Evolutionary conservation across 2,329 filamentous ascomycete species (phyloP).

Genomic region (Chaetomium sp.): DNA sequence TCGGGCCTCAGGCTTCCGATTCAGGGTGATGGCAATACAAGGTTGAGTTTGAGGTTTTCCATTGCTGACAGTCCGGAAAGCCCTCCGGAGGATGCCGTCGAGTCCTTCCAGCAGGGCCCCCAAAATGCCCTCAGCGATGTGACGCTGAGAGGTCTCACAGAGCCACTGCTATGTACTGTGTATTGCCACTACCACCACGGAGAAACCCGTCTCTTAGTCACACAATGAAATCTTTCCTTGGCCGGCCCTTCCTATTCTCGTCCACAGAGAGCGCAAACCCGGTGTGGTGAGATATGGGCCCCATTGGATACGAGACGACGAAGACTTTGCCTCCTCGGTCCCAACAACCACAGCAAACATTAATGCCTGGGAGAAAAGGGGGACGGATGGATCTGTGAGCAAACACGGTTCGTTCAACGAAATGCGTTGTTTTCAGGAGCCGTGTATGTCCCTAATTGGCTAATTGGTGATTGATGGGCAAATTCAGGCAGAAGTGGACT

Average conservation of each 20-base stretch:
- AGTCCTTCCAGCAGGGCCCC: not conserved
- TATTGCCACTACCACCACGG: not conserved
- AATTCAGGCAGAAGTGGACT: slow-evolving; percentile 12
- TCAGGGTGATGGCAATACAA: slow-evolving; percentile 12
- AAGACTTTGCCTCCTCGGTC: not conserved
- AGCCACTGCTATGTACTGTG: not conserved
- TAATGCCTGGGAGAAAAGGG: not conserved
- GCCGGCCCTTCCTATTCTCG: not conserved
- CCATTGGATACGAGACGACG: too few species aligned
- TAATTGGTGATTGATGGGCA: not conserved
- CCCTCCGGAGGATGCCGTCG: slow-evolving; percentile 3
- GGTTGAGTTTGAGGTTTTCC: not conserved
- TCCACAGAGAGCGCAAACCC: not conserved
- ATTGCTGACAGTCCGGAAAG: not conserved
- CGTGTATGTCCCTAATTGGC: too few species aligned
- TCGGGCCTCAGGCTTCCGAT: not conserved
- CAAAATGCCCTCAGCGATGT: slow-evolving; percentile 14
- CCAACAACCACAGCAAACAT: not conserved
- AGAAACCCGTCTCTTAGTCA: slow-evolving; percentile 5
- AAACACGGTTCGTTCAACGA: not conserved
- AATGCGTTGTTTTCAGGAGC: not conserved
- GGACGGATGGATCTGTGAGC: not conserved
- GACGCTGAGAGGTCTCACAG: slow-evolving; percentile 25
- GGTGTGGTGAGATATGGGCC: too few species aligned
- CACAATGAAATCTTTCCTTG: not conserved